Evolutionary conservation across 805 yeast species (phyloP).

Genomic region (Sugiyamaella marilandica): DNA sequence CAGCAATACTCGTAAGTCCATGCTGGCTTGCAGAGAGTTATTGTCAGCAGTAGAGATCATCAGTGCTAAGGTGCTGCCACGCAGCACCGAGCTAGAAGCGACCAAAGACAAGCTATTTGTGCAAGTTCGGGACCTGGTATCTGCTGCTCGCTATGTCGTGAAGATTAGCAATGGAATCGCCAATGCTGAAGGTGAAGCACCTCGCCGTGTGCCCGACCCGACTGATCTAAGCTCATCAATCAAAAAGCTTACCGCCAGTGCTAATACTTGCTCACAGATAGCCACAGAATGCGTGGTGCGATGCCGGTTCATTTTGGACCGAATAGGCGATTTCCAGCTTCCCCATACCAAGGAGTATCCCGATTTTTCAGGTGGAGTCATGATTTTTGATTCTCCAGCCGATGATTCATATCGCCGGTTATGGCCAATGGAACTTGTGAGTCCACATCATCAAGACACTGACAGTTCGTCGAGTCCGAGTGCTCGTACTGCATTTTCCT

Average conservation of each 20-base stretch:
- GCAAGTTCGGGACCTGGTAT: slow-evolving; percentile 32
- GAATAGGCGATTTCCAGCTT: slow-evolving; percentile 30
- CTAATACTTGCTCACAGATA: slow-evolving; percentile 32
- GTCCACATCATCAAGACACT: neutral
- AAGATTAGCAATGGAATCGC: slow-evolving; percentile 17
- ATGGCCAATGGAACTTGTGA: neutral
- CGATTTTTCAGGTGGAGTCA: slow-evolving; percentile 24
- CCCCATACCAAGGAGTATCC: slow-evolving; percentile 28
- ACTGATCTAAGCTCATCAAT: slow-evolving; percentile 9
- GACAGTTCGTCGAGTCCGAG: neutral
- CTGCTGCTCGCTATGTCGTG: slow-evolving; percentile 36
- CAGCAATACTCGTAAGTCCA: slow-evolving; percentile 34
- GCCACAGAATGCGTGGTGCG: slow-evolving; percentile 33
- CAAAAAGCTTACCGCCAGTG: slow-evolving; percentile 27
- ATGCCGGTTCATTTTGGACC: slow-evolving; percentile 24
- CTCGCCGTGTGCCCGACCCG: neutral
- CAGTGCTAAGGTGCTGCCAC: slow-evolving; percentile 25
- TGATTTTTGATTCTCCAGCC: neutral
- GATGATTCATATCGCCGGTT: neutral
- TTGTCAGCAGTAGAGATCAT: slow-evolving; percentile 34
- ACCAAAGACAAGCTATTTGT: slow-evolving; percentile 32
- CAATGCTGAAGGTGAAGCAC: neutral
- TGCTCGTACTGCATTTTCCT: neutral
- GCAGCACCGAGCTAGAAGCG: slow-evolving; percentile 28
- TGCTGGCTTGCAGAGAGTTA: slow-evolving; percentile 38